phyloP scores from a whole-genome alignment of 2,329 filamentous ascomycete genomes.

The Chrysosphaeria jannelii region DNA sequence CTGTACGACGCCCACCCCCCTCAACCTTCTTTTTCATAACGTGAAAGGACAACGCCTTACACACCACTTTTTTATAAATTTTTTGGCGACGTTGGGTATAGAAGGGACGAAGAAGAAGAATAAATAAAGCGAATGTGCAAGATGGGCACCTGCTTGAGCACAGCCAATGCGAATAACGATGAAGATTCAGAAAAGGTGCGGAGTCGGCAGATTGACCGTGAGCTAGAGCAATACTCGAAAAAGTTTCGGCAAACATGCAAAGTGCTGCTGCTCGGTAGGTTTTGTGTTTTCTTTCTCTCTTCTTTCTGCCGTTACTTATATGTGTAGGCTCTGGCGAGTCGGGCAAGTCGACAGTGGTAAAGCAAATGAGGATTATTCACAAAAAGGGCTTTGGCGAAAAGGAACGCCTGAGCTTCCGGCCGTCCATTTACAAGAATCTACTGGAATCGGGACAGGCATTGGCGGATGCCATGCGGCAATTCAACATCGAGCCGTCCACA shows the following conservation, averaged over 20 bases:
- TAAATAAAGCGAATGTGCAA: no score
- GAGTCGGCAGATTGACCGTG: constrained; percentile 84
- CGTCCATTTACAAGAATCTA: constrained; percentile 95
- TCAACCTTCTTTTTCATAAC: no score
- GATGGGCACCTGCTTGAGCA: constrained; percentile 94
- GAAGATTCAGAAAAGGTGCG: constrained; percentile 84
- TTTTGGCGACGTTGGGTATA: no score
- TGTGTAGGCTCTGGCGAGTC: constrained; percentile 74
- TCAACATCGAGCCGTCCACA: constrained; percentile 61
- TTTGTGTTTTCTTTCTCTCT: background rate
- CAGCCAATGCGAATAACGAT: constrained; percentile 50
- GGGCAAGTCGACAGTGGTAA: constrained; percentile 96
- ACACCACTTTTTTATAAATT: no score
- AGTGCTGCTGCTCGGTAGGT: constrained; percentile 70
- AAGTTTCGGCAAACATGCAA: constrained; percentile 93
- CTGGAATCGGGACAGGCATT: constrained; percentile 89
- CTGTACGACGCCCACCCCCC: no score
- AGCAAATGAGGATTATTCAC: constrained; percentile 99
- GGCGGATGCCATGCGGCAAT: constrained; percentile 73
- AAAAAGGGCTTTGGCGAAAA: constrained; percentile 91
- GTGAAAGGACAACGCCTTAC: no score
- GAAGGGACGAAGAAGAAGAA: no score
- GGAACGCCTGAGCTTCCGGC: constrained; percentile 74
- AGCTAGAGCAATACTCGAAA: constrained; percentile 79
- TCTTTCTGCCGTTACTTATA: constrained; percentile 2